Evolutionary conservation across 2,329 filamentous ascomycete genomes (phyloP), one percentile per base, ranked within the genome.

Genomic region (Aspergillus jensenii): DNA sequence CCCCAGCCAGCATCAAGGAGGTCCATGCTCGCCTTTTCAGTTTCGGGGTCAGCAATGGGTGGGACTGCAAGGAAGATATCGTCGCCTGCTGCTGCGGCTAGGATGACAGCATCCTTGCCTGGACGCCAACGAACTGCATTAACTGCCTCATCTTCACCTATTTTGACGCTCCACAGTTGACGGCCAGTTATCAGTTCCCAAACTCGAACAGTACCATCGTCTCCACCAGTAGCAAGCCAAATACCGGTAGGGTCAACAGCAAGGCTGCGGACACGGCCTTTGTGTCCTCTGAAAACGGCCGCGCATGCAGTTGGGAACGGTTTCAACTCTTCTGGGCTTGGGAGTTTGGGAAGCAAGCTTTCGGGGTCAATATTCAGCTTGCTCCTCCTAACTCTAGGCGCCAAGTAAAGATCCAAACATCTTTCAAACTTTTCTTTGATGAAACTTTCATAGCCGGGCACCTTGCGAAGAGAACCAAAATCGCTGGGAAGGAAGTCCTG

Each of bases 341-440:
- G 95, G 7, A 99, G 82, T 74, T 97, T 97, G 12, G 95, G 93
- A 37, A 99, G 83, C 51, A 99, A 81, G 39, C 91, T 96, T 74
- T 90, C 90, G 3, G 95, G 95, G 68, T 99, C 95, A 70, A 99
- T 98, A 77, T 98, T 96, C 69, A 99, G 85, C 75, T 93, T 90
- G 79, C 93, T 97, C 74, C 96, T 90, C 59, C 93, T 87, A 56
- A 99, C 87, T 69, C 95, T 85, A 47, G 96, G 95, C 15, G 96
- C 95, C 59, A 99, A 84, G 74, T 99, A 99, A 17, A 99, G 83
- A 76, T 99, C 96, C 65, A 99, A 80, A 73, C 92, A 98, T 64
- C 96, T 84, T 75, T 99, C 93, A 68, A 99, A 99, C 65, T 93
- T 89, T 76, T 99, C 95, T 75, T 97, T 96, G 72, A 99, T 87